A percentile compares a stretch with the other conserved stretches of the same genome.
Conservation (phyloP, 768 basidiomycete genomes). For the Kwoniella sp. region DNA sequence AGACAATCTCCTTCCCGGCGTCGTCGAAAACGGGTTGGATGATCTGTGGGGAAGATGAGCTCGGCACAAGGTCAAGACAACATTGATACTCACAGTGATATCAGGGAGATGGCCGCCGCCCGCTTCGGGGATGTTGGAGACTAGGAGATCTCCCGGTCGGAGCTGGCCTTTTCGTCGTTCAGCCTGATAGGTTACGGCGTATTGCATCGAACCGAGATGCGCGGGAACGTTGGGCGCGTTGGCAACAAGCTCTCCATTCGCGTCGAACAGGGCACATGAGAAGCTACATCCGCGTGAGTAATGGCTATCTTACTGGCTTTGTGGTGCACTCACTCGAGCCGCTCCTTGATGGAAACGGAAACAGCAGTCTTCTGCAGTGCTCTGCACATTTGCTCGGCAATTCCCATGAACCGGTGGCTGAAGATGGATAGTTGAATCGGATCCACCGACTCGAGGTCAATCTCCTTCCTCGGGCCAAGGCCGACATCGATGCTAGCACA, state of each 20-base stretch:
- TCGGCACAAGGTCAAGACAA: not conserved
- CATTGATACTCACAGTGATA: conserved; percentile 66
- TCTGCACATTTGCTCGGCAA: conserved; percentile 89
- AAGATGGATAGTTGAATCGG: conserved; percentile 74
- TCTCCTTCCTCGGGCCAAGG: conserved; percentile 36
- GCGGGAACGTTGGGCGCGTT: conserved; percentile 37
- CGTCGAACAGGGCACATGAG: conserved; percentile 32
- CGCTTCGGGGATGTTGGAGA: conserved; percentile 64
- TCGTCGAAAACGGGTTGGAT: conserved; percentile 86
- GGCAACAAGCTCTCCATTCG: conserved; percentile 30
- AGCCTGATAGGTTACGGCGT: conserved; percentile 41
- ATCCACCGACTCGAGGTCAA: conserved; percentile 35
- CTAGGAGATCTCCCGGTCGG: conserved; percentile 86
- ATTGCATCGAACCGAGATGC: conserved; percentile 43
- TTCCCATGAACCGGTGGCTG: conserved; percentile 95
- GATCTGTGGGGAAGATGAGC: conserved; percentile 10
- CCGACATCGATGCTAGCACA: conserved; percentile 38
- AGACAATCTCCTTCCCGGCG: conserved; percentile 60
- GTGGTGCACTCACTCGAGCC: conserved; percentile 76
- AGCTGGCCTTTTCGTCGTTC: conserved; percentile 32
- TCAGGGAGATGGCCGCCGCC: conserved; percentile 70
- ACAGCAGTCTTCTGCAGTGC: conserved; percentile 91
- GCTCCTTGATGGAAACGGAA: conserved; percentile 93
- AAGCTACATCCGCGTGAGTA: too few species aligned
- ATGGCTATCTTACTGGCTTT: too few species aligned